Percentiles rank a stretch among this genome's conserved stretches.
phyloP scores from a whole-genome alignment of 2,329 filamentous ascomycete genomes.

The Neofusicoccum ribis region DNA sequence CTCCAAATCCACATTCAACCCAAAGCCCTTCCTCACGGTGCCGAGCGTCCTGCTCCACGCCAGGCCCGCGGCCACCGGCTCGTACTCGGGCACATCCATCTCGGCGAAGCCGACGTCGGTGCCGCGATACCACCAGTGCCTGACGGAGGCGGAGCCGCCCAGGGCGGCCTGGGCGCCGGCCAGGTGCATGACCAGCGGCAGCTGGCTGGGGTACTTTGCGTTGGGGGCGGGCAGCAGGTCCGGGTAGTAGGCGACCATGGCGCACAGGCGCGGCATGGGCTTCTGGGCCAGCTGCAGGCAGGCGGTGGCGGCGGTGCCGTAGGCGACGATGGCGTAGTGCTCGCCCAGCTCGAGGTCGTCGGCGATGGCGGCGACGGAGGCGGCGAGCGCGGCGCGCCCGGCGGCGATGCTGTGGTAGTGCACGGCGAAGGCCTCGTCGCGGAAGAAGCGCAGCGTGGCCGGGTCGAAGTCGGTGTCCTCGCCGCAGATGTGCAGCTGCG shows the following conservation, averaged over 20 bases:
- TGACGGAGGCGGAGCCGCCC: slow-evolving; percentile 36
- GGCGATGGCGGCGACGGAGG: slow-evolving; percentile 36
- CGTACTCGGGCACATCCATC: slow-evolving; percentile 38
- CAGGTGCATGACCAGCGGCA: slow-evolving; percentile 43
- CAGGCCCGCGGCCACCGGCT: slow-evolving; percentile 43
- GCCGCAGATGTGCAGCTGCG: slow-evolving; percentile 42
- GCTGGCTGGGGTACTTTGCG: slow-evolving; percentile 38
- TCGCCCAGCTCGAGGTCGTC: slow-evolving; percentile 42
- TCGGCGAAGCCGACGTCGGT: slow-evolving; percentile 46
- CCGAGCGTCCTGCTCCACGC: slow-evolving; percentile 45
- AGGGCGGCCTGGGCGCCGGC: slow-evolving; percentile 37
- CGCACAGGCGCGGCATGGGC: slow-evolving; percentile 41
- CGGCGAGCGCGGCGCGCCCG: slow-evolving; percentile 30
- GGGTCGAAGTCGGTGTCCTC: slow-evolving; percentile 40
- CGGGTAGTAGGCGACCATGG: slow-evolving; percentile 47
- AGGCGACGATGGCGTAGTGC: slow-evolving; percentile 39
- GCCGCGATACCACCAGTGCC: slow-evolving; percentile 41
- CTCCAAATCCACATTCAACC: slow-evolving; percentile 38
- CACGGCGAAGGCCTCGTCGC: slow-evolving; percentile 39
- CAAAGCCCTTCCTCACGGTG: slow-evolving; percentile 38
- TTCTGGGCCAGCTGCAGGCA: slow-evolving; percentile 44
- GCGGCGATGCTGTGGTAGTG: slow-evolving; percentile 37
- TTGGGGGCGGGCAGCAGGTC: slow-evolving; percentile 37
- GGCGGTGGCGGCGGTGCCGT: slow-evolving; percentile 42
- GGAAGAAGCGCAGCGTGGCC: slow-evolving; percentile 28